phyloP scores from a whole-genome alignment of 306 rosid species.

The Carpinus viminea region DNA sequence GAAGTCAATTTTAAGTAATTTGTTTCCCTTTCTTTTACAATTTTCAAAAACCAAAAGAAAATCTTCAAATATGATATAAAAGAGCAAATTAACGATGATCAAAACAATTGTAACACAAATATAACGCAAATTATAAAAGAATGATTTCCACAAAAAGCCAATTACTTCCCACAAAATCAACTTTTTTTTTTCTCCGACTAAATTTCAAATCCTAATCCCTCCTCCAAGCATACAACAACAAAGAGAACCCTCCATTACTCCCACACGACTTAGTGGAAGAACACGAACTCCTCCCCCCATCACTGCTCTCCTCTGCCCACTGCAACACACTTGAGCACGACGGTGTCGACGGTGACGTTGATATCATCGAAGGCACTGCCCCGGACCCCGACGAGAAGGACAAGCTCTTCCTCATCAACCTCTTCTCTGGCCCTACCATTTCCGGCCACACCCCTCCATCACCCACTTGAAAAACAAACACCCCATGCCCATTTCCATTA shows the following conservation, averaged over 20 bases:
- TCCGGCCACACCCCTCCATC: slow-evolving; percentile 80
- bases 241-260: slow-evolving; percentile 66
- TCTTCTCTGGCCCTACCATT: slow-evolving; percentile 71
- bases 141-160: background rate
- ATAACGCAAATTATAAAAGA: background rate
- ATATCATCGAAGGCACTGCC: slow-evolving; percentile 17
- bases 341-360: slow-evolving; percentile 33
- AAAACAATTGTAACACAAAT: background rate
- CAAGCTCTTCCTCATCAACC: slow-evolving; percentile 62
- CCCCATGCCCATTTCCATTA: slow-evolving; percentile 55
- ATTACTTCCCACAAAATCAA: slow-evolving; percentile 7
- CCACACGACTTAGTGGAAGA: slow-evolving; percentile 65
- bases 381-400: slow-evolving; percentile 31
- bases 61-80: too few species aligned
- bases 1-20: too few species aligned
- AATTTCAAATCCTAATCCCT: slow-evolving; percentile 36
- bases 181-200: background rate
- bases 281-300: slow-evolving; percentile 76
- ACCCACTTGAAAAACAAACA: slow-evolving; percentile 74
- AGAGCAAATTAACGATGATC: background rate
- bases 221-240: slow-evolving; percentile 79
- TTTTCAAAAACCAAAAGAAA: too few species aligned
- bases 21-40: too few species aligned
- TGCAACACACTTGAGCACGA: slow-evolving; percentile 63
- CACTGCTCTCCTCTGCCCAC: slow-evolving; percentile 90